These are phyloP conservation scores for Carnegiea gigantea DNA, from an alignment of 179 eudicot genomes.

Conservation along the genomic window DNA sequence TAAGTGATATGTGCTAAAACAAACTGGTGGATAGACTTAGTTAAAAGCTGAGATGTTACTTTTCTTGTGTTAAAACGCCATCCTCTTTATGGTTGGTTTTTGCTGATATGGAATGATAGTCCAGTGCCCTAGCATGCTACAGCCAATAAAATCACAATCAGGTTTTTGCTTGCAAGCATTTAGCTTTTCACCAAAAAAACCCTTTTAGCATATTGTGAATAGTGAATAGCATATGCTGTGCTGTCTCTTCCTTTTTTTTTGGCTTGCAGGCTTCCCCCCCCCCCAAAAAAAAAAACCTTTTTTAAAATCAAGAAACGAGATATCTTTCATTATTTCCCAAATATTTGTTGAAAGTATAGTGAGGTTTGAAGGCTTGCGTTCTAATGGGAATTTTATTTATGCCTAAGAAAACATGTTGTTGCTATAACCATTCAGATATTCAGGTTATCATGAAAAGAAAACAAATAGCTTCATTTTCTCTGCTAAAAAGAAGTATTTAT, in stretches of 20 bases:
- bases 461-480: background rate
- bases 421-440: background rate
- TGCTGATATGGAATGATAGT: background rate
- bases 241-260: background rate
- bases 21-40: background rate
- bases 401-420: background rate
- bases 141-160: background rate
- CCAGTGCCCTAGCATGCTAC: background rate
- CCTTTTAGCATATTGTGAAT: background rate
- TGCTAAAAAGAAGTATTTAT: background rate
- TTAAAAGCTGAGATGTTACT: background rate
- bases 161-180: background rate
- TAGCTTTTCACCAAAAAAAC: background rate
- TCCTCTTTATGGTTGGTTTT: background rate
- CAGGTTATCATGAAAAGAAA: background rate
- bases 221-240: background rate
- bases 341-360: background rate
- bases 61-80: background rate
- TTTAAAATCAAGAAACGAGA: background rate
- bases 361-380: background rate
- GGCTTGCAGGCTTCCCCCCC: background rate
- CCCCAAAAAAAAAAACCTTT: background rate
- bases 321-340: background rate
- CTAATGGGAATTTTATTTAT: background rate
- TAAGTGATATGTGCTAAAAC: background rate